Base-by-base conservation (phyloP, 208 protist genomes). In the Acanthamoeba triangularis region DNA sequence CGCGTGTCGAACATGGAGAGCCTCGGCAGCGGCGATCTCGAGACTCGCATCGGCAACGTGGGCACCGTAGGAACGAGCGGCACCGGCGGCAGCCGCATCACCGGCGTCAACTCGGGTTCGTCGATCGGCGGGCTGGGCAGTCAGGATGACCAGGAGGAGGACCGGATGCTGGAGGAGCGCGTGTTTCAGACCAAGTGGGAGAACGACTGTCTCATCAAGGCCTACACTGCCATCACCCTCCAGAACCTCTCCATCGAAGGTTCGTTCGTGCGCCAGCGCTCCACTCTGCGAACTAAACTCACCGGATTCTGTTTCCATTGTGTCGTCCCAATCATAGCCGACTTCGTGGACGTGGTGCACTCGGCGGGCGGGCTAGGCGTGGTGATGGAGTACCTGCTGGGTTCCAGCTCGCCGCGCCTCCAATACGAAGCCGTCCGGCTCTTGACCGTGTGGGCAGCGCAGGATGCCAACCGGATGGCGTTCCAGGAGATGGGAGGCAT, bases 161-260 rank as follows among this genome's bases (percentile, higher is more conserved):
- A 93, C 25, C 67, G 61, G 23, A 13, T 80, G 35, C 63, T 93
- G 88, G 88, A 95, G 47, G 72, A 95, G 72, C 47, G 72, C 93
- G 56, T 95, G 41, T 95, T 87, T 28, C 91, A 95, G 30, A 95
- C 91, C 49, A 87, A 87, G 72, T 69, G 47, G 91, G 91, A 95
- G 91, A 94, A 94, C 47, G 69, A 84, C 56, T 84, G 90, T 23
- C 47, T 94, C 18, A 85, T 94, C 67, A 94, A 94, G 67, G 69
- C 69, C 52, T 94, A 72, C 56, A 67, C 90, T 7, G 90, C 90
- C 41, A 94, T 94, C 72, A 94, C 90, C 13, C 69, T 94, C 5
- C 67, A 94, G 56, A 94, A 94, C 52, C 63, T 94, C 37, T 94
- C 90, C 56, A 61, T 94, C 72, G 90, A 85, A 67, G 69, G 90